These are phyloP conservation scores for Xylariaceae sp. DNA, from an alignment of 2,329 filamentous ascomycete species.

Conservation along the genomic window DNA sequence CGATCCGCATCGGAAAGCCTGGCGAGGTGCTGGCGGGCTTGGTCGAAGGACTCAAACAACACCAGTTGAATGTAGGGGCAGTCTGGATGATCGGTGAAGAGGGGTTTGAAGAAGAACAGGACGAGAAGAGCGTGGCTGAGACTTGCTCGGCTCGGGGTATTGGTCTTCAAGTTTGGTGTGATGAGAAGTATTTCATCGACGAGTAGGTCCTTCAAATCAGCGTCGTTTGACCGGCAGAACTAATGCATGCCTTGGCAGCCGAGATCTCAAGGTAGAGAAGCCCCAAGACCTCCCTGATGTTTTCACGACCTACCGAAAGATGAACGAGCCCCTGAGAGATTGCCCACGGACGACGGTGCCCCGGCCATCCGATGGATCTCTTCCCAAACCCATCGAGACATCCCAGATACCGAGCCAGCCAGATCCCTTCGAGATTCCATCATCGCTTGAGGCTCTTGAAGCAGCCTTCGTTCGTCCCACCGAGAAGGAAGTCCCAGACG, in stretches of 20 bases:
- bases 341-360: conserved; percentile 56
- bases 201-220: conserved; percentile 52
- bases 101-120: conserved; percentile 61
- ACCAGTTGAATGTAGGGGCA: conserved; percentile 47
- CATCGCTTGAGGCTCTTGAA: conserved; percentile 48
- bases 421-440: conserved; percentile 59
- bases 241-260: conserved; percentile 40
- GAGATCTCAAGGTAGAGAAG: conserved; percentile 56
- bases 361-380: conserved; percentile 41
- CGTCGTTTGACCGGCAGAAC: background rate
- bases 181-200: conserved; percentile 76
- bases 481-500: conserved; percentile 43
- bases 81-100: conserved; percentile 73
- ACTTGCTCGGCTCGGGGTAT: conserved; percentile 49
- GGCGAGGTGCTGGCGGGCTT: conserved; percentile 55
- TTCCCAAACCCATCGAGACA: conserved; percentile 53
- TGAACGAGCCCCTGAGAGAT: conserved; percentile 63
- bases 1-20: conserved; percentile 57
- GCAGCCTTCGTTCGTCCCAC: conserved; percentile 55
- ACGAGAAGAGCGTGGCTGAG: conserved; percentile 52
- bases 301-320: conserved; percentile 70
- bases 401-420: conserved; percentile 52
- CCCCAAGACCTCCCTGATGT: conserved; percentile 63
- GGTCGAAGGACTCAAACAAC: conserved; percentile 43
- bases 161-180: conserved; percentile 60